Evolutionary conservation across 2,329 filamentous ascomycete genomes (phyloP), one percentile per base, ranked within the genome.

Genomic region (Chrysoporthe austroafricana): DNA sequence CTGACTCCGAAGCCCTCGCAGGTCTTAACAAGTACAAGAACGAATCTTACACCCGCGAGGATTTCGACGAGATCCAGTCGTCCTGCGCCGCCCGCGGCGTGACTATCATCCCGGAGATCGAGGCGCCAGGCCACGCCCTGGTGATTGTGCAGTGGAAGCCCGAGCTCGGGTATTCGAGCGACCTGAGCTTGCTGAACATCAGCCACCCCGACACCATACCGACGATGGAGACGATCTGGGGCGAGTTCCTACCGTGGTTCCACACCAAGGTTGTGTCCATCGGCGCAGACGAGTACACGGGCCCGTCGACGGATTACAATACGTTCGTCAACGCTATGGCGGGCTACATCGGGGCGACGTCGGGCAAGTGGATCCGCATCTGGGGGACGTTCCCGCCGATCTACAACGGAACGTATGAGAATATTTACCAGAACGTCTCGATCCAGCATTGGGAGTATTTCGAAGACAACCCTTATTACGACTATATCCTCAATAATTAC

Each of bases 81-180:
- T 77, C 80, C 52, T 89, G 87, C 69, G 86, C 82, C 0, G 75
- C 79, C 0, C 80, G 86, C 4, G 87, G 87, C 4, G 82, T 89
- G 1, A 87, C 86, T 0, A 77, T 89, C 1, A 79, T 88, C 4
- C 86, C 86, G 0, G 87, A 89, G 73, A 86, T 89, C 34, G 87
- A 89, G 73, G 81, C 85, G 0, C 86, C 87, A 0, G 86, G 86
- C 0, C 87, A 89, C 69, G 82, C 83, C 1, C 75, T 89, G 1
- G 81, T 82, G 5, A 81, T 89, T 34, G 84, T 84, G 0, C 85
- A 88, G 71, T 89, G 86, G 86, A 86, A 84, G 69, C 86, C 86
- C 0, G 80, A 88, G 69, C 74, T 88, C 18, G 85, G 81, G 0
- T 76, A 86, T 13, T 73, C 76, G 2, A 73, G 69, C 14, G 81